A percentile compares a stretch with the other conserved stretches of the same genome.
Conservation (phyloP, 768 basidiomycete species). For the Tricholoma bakamatsutake region DNA sequence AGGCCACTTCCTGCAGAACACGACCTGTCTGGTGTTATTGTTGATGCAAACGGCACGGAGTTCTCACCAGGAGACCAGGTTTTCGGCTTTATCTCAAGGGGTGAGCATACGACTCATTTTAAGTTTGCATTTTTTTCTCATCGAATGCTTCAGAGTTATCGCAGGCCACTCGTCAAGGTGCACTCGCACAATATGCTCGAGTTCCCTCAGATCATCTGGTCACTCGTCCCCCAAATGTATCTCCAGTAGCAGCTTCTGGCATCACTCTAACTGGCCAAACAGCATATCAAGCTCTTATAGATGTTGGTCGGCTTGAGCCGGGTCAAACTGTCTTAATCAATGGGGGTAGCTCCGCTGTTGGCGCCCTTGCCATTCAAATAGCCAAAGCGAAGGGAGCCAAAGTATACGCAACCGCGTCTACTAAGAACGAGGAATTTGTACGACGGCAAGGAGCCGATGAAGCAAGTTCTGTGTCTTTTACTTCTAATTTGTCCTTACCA, state of each 20-base stretch:
- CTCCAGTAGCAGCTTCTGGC: slow-evolving; percentile 54
- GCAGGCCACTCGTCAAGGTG: slow-evolving; percentile 40
- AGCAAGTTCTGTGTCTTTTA: slow-evolving; percentile 25
- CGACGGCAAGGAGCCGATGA: slow-evolving; percentile 60
- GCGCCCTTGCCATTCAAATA: slow-evolving; percentile 65
- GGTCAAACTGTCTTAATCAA: slow-evolving; percentile 63
- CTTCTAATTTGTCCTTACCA: neutral
- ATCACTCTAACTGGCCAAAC: slow-evolving; percentile 54
- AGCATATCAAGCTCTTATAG: slow-evolving; percentile 49
- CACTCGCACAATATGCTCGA: slow-evolving; percentile 51
- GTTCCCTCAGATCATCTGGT: slow-evolving; percentile 37
- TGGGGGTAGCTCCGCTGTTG: slow-evolving; percentile 66
- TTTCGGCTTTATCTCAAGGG: slow-evolving; percentile 45
- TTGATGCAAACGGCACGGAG: slow-evolving; percentile 44
- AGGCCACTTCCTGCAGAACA: slow-evolving; percentile 52
- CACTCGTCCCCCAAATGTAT: slow-evolving; percentile 42
- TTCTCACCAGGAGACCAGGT: slow-evolving; percentile 59
- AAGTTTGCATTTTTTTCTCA: neutral
- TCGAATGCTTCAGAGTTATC: slow-evolving; percentile 15
- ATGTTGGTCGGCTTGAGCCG: slow-evolving; percentile 42
- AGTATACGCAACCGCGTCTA: slow-evolving; percentile 57
- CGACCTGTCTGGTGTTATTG: slow-evolving; percentile 62
- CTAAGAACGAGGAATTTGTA: slow-evolving; percentile 53
- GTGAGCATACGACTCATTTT: slow-evolving; percentile 17
- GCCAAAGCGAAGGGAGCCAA: slow-evolving; percentile 59